Evolutionary conservation across 257 asterid genomes (phyloP).

Genomic region (Penstemon newberryi): DNA sequence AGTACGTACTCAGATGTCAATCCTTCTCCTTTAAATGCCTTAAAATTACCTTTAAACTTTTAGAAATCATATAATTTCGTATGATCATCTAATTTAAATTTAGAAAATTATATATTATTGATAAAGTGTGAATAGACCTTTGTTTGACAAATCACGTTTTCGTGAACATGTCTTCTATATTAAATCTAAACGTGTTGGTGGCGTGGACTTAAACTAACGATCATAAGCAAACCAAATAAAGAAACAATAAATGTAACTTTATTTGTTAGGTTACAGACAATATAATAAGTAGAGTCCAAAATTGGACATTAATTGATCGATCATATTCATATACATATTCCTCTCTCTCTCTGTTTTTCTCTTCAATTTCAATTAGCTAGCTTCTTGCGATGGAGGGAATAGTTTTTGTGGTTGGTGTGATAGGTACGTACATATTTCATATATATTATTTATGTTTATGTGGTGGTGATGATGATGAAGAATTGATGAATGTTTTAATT

Average conservation of each 20-base stretch:
- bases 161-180: too few species aligned
- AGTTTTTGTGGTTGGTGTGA: slow-evolving; percentile 42
- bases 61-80: too few species aligned
- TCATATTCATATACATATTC: too few species aligned
- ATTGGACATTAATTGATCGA: background rate
- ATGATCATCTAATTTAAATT: too few species aligned
- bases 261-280: background rate
- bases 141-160: too few species aligned
- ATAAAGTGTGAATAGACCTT: too few species aligned
- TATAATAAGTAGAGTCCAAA: background rate
- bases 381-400: slow-evolving; percentile 40
- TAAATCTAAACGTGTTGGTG: background rate
- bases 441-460: background rate
- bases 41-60: too few species aligned
- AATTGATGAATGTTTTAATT: background rate
- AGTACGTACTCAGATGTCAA: too few species aligned
- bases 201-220: background rate
- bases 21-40: too few species aligned
- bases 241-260: background rate
- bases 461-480: background rate
- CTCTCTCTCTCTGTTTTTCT: too few species aligned
- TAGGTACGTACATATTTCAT: slow-evolving; percentile 40
- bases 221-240: background rate
- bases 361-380: too few species aligned
- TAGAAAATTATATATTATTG: too few species aligned